Conservation (phyloP, 495 filamentous ascomycete species). For the Aspergillus sclerotioniger region DNA sequence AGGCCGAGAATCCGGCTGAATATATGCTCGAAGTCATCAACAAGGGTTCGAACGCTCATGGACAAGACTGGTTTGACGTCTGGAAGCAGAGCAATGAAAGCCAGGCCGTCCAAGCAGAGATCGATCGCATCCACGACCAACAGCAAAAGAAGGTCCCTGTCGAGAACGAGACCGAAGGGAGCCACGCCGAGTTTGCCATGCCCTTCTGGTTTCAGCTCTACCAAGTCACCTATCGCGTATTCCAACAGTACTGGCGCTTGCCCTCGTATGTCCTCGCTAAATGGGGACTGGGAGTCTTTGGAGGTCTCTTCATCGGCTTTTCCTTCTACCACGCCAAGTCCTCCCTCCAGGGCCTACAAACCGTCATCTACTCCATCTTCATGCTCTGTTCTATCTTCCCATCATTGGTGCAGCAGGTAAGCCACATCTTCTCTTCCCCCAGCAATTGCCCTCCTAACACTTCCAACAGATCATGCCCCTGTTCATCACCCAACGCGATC, state of each 20-base stretch:
- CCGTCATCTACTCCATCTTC: constrained; percentile 58
- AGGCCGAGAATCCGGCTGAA: constrained; percentile 76
- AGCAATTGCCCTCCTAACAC: constrained; percentile 4
- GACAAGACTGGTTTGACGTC: constrained; percentile 68
- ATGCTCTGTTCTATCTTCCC: constrained; percentile 58
- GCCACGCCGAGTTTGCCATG: constrained; percentile 45
- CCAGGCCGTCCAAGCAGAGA: background rate
- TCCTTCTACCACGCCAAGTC: constrained; percentile 51
- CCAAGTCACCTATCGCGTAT: constrained; percentile 44
- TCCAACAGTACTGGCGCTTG: constrained; percentile 54
- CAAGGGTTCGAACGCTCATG: constrained; percentile 19
- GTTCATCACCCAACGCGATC: constrained; percentile 59
- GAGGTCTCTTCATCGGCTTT: constrained; percentile 63
- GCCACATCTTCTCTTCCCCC: constrained; percentile 38
- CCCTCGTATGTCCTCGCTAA: constrained; percentile 46
- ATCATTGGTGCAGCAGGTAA: constrained; percentile 54
- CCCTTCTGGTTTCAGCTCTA: constrained; percentile 46
- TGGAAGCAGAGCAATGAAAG: constrained; percentile 61
- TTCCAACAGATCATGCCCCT: constrained; percentile 59
- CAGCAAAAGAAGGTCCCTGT: constrained; percentile 46
- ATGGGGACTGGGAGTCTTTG: constrained; percentile 17
- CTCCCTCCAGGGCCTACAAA: constrained; percentile 49
- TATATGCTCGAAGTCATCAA: constrained; percentile 86
- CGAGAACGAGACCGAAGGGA: constrained; percentile 8
- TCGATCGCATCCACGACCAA: constrained; percentile 52